Conservation (phyloP, 1,284 basidiomycete genomes). For the Leccinum pseudoinsigne region DNA sequence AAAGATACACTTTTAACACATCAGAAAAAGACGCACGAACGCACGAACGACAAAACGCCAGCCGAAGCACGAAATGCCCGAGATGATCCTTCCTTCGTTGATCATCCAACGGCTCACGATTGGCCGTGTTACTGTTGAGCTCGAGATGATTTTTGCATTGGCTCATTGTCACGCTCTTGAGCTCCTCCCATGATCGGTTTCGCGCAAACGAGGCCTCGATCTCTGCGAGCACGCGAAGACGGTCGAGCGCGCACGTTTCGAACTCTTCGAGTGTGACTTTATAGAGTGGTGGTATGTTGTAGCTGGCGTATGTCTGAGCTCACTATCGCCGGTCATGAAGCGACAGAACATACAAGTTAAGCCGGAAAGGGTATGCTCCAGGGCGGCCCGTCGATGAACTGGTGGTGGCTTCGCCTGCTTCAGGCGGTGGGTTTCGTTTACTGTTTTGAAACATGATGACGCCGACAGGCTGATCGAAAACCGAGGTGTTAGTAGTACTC, state of each 20-base stretch:
- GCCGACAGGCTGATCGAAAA: background rate
- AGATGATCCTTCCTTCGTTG: constrained; percentile 89
- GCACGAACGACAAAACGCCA: constrained; percentile 96
- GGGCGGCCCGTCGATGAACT: background rate
- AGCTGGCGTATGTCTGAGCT: constrained; percentile 48
- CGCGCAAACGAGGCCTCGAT: constrained; percentile 93
- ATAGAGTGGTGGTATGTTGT: constrained; percentile 81
- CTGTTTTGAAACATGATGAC: constrained; percentile 23
- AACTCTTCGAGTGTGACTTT: constrained; percentile 98
- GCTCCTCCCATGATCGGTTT: constrained; percentile 78
- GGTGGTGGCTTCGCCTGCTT: background rate
- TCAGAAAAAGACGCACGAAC: constrained; percentile 30
- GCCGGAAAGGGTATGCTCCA: constrained; percentile 57
- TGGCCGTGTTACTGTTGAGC: constrained; percentile 63
- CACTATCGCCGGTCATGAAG: constrained; percentile 3
- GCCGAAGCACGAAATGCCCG: constrained; percentile 91
- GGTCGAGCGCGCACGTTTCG: constrained; percentile 88
- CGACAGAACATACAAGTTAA: constrained; percentile 73
- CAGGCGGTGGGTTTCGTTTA: constrained; percentile 11
- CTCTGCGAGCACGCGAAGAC: constrained; percentile 89
- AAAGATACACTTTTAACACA: background rate
- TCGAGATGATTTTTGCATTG: constrained; percentile 76
- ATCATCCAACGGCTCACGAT: constrained; percentile 47
- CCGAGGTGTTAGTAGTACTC: background rate
- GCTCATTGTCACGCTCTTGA: constrained; percentile 57